Conservation (phyloP, 352 stramenopile species). For the Phytophthora niederhauseri region DNA sequence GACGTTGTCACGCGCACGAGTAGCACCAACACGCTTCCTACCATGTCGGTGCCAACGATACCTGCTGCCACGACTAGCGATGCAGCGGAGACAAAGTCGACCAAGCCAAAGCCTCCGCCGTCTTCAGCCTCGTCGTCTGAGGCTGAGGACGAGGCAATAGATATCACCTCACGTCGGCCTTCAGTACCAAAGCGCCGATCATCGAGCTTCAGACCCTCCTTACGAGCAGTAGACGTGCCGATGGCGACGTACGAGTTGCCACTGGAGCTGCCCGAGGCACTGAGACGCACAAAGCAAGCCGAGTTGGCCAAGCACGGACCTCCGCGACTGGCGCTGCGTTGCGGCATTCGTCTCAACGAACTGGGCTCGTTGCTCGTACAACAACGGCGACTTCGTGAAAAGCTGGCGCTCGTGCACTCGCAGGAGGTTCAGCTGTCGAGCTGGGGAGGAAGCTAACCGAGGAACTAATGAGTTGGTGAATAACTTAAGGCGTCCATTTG, state of each 20-base stretch:
- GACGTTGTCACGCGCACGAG: slow-evolving; percentile 52
- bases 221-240: slow-evolving; percentile 19
- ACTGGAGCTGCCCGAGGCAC: slow-evolving; percentile 62
- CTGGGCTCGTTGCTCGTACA: slow-evolving; percentile 53
- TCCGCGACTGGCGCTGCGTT: slow-evolving; percentile 60
- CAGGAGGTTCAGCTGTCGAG: slow-evolving; percentile 56
- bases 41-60: not conserved
- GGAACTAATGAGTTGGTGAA: slow-evolving; percentile 13
- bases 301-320: slow-evolving; percentile 55
- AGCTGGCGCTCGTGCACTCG: slow-evolving; percentile 45
- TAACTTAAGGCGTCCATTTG: slow-evolving; percentile 52
- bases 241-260: slow-evolving; percentile 72
- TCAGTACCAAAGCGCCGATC: slow-evolving; percentile 10
- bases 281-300: slow-evolving; percentile 45
- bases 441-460: slow-evolving; percentile 34
- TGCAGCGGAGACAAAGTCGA: slow-evolving; percentile 1
- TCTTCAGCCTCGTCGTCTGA: slow-evolving; percentile 21
- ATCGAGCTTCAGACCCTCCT: slow-evolving; percentile 6
- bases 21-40: slow-evolving; percentile 11
- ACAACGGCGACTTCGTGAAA: slow-evolving; percentile 42
- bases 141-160: slow-evolving; percentile 17
- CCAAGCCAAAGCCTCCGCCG: slow-evolving; percentile 4
- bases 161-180: slow-evolving; percentile 1
- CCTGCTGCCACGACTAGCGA: slow-evolving; percentile 4
- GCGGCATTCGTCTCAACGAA: slow-evolving; percentile 51